Percentiles rank a stretch among this genome's conserved stretches.
These are phyloP conservation scores for Cynanchum wilfordii DNA, from an alignment of 257 asterid genomes.

Conservation along the genomic window DNA sequence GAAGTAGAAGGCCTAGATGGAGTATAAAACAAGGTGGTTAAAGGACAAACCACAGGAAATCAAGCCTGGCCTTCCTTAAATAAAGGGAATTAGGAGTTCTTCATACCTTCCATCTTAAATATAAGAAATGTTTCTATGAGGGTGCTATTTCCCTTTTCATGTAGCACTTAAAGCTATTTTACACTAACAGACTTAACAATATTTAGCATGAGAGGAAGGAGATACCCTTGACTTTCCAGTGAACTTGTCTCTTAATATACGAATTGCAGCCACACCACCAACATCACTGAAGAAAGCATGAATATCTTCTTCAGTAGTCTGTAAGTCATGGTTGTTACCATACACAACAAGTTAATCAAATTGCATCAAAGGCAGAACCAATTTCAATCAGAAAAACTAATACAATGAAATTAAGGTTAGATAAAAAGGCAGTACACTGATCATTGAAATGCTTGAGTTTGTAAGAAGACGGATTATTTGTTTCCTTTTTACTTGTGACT, in stretches of 20 bases:
- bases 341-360: background rate
- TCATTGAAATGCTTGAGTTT: slow-evolving; percentile 53
- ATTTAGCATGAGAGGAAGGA: slow-evolving; percentile 15
- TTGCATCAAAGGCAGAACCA: slow-evolving; percentile 5
- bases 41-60: background rate
- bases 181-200: background rate
- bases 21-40: background rate
- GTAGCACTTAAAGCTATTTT: background rate
- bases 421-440: slow-evolving; percentile 83
- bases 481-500: slow-evolving; percentile 37
- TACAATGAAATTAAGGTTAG: slow-evolving; percentile 47
- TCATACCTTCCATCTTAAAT: background rate
- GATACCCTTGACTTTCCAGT: slow-evolving; percentile 82
- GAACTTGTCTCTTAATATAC: slow-evolving; percentile 69
- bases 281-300: slow-evolving; percentile 67
- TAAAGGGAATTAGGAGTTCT: background rate
- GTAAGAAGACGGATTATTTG: slow-evolving; percentile 33
- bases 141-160: background rate
- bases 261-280: slow-evolving; percentile 87
- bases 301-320: slow-evolving; percentile 67
- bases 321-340: slow-evolving; percentile 17
- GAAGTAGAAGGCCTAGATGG: background rate
- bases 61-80: background rate
- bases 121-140: background rate
- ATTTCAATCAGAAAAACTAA: background rate